Base-by-base conservation (phyloP, 257 asterid genomes). In the Solanum verrucosum region DNA sequence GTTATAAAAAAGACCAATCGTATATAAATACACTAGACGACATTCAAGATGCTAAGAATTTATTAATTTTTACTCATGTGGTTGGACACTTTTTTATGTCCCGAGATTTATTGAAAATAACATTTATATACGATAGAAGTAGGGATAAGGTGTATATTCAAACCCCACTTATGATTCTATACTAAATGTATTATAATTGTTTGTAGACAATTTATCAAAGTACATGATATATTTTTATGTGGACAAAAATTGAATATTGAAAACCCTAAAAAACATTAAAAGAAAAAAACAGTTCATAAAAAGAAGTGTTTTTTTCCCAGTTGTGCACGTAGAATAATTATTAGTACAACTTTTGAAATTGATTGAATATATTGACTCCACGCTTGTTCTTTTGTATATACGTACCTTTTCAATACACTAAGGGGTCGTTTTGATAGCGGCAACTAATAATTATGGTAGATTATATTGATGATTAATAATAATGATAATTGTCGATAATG, bases 271-370 rank as follows among this genome's bases (percentile, higher is more conserved):
- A 37, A 3, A 74, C 52, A 21, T 74, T 0, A 0, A 9, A 40
- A 40, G 7, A 20, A 0, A 33, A 33, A 18, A 4, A 56, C 1
- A 72, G 20, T 74, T 35, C 83, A 74, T 74, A 11, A 74, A 37
- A 74, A 74, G 49, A 74, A 35, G 82, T 35, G 82, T 0, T 35
- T 34, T 63, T 73, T 74, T 6, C 4, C 82, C 49, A 33, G 79
- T 18, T 33, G 78, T 71, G 42, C 78, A 16, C 4, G 78, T 16
- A 72, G 27, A 72, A 33, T 72, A 72, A 72, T 72, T 31, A 71
- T 71, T 71, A 71, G 44, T 40, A 40, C 42, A 34, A 40, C 81
- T 73, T 73, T 73, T 73, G 46, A 34, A 73, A 73, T 73, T 34
- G 81, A 34, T 73, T 73, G 8, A 34, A 63, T 63, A 63, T 63